Percentiles rank a stretch among this genome's conserved stretches.
phyloP scores from a whole-genome alignment of 2,329 filamentous ascomycete species.

The Penicillium sp. region DNA sequence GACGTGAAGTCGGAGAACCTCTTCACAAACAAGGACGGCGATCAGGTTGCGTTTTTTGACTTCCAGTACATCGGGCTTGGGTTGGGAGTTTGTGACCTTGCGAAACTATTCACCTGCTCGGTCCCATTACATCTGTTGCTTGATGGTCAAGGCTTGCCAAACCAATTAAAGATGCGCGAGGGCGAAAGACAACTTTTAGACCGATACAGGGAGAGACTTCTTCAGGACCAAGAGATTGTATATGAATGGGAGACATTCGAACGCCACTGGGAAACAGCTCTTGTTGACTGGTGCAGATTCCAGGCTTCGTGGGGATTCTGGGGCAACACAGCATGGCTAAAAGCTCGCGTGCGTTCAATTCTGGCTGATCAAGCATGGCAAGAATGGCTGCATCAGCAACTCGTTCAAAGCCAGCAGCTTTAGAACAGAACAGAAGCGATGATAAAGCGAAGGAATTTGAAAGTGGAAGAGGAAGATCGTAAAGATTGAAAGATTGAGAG shows the following conservation, averaged over 20 bases:
- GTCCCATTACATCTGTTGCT: slow-evolving; percentile 58
- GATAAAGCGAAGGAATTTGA: too few species aligned
- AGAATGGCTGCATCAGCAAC: slow-evolving; percentile 44
- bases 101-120: slow-evolving; percentile 68
- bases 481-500: too few species aligned
- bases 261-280: slow-evolving; percentile 65
- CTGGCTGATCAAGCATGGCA: slow-evolving; percentile 49
- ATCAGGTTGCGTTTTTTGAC: slow-evolving; percentile 64
- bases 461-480: too few species aligned
- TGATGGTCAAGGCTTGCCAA: slow-evolving; percentile 29
- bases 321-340: slow-evolving; percentile 61
- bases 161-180: slow-evolving; percentile 50
- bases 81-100: slow-evolving; percentile 65
- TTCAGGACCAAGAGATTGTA: slow-evolving; percentile 20
- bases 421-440: neutral
- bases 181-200: slow-evolving; percentile 56
- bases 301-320: slow-evolving; percentile 64
- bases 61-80: slow-evolving; percentile 70
- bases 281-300: slow-evolving; percentile 68
- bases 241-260: slow-evolving; percentile 60
- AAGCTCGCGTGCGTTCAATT: slow-evolving; percentile 56
- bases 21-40: slow-evolving; percentile 55
- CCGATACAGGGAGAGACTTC: slow-evolving; percentile 43
- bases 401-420: neutral
- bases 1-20: slow-evolving; percentile 72